These are phyloP conservation scores for Prunella vulgaris DNA, from an alignment of 257 asterid genomes.

Conservation along the genomic window DNA sequence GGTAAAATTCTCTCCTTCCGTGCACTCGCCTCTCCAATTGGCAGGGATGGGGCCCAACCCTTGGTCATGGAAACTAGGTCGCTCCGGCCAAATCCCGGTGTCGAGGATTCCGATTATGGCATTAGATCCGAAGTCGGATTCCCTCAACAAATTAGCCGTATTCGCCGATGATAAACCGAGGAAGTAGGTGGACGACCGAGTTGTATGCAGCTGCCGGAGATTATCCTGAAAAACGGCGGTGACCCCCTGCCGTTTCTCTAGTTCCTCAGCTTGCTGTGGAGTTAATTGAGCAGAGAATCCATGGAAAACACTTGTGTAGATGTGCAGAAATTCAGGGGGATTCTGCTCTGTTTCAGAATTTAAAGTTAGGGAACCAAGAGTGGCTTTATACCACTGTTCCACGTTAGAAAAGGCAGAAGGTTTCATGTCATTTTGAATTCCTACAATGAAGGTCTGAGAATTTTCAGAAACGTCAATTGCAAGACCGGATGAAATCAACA, in stretches of 20 bases:
- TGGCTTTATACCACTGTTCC: slow-evolving; percentile 62
- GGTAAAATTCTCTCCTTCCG: slow-evolving; percentile 47
- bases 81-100: slow-evolving; percentile 83
- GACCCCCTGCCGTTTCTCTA: slow-evolving; percentile 39
- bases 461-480: slow-evolving; percentile 12
- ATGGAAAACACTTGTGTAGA: slow-evolving; percentile 66
- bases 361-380: slow-evolving; percentile 44
- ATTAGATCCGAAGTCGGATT: slow-evolving; percentile 67
- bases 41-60: slow-evolving; percentile 65
- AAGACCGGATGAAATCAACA: background rate
- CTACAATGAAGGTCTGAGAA: slow-evolving; percentile 49
- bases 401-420: slow-evolving; percentile 57
- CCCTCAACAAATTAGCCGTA: slow-evolving; percentile 41
- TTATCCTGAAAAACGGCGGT: slow-evolving; percentile 59
- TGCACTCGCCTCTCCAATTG: slow-evolving; percentile 69
- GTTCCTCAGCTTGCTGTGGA: slow-evolving; percentile 40
- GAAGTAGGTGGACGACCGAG: slow-evolving; percentile 58
- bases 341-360: slow-evolving; percentile 4
- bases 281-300: slow-evolving; percentile 73
- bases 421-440: slow-evolving; percentile 56
- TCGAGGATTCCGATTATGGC: slow-evolving; percentile 69
- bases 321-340: slow-evolving; percentile 41
- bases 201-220: slow-evolving; percentile 64
- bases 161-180: slow-evolving; percentile 41
- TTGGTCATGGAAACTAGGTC: slow-evolving; percentile 59